phyloP scores from a whole-genome alignment of 257 asterid species.

The Nyctanthes arbortristis region DNA sequence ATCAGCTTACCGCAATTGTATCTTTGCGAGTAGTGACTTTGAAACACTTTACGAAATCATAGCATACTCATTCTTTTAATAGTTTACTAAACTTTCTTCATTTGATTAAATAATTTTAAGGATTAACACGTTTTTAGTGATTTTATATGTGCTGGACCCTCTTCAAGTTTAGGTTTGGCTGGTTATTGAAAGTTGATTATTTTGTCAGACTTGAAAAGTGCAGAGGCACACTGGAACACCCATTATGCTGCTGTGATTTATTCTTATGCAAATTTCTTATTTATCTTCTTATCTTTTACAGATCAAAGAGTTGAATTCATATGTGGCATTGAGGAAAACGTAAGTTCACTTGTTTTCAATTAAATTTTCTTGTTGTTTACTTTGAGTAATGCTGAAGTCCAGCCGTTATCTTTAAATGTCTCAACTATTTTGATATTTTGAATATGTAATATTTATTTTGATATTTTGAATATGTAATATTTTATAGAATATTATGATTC shows the following conservation, averaged over 20 bases:
- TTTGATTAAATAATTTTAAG: not conserved
- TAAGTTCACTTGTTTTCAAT: constrained; percentile 45
- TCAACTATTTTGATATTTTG: too few species aligned
- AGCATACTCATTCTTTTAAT: not conserved
- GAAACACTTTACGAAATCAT: not conserved
- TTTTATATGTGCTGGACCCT: constrained; percentile 1
- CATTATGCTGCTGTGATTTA: constrained; percentile 6
- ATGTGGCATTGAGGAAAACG: constrained; percentile 95
- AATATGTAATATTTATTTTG: too few species aligned
- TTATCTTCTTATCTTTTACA: constrained; percentile 45
- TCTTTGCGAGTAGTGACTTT: too few species aligned
- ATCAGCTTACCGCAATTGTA: too few species aligned
- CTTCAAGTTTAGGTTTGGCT: constrained; percentile 9
- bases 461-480: too few species aligned
- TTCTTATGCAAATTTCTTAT: not conserved
- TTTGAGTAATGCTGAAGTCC: constrained; percentile 11
- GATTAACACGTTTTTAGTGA: not conserved
- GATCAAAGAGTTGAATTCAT: constrained; percentile 95
- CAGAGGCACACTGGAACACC: constrained; percentile 13
- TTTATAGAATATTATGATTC: too few species aligned
- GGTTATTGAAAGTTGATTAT: constrained; percentile 7
- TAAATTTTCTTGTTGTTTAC: constrained; percentile 21
- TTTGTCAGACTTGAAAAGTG: constrained; percentile 12
- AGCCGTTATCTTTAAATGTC: not conserved
- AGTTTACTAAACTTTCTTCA: not conserved